Percentiles rank a stretch among this genome's conserved stretches.
phyloP scores from a whole-genome alignment of 306 rosid species.

The Neltuma alba region DNA sequence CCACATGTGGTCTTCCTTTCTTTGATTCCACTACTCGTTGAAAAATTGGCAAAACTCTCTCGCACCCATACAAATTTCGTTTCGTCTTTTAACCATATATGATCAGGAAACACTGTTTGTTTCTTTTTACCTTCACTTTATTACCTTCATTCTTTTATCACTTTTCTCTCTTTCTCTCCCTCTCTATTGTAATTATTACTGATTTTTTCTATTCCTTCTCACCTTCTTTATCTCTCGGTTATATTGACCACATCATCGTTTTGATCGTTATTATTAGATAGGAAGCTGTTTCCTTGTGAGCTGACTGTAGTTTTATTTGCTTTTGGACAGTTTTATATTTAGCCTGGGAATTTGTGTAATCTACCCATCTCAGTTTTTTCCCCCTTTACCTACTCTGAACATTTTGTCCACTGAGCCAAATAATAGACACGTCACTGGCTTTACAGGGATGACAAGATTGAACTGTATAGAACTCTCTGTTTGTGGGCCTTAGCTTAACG shows the following conservation, averaged over 20 bases:
- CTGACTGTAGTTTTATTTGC: background rate
- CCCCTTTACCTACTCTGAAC: background rate
- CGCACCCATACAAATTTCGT: background rate
- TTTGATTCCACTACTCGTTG: constrained; percentile 8
- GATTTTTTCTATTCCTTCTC: background rate
- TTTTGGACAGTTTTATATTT: background rate
- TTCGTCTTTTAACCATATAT: background rate
- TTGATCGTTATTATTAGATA: background rate
- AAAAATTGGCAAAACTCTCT: background rate
- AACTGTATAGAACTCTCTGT: background rate
- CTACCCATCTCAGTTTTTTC: background rate
- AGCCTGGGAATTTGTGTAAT: background rate
- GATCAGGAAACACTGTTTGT: background rate
- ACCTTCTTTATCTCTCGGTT: background rate
- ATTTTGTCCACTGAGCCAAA: background rate
- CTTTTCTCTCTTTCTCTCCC: background rate
- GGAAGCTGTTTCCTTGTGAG: background rate
- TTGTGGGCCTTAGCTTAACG: constrained; percentile 30
- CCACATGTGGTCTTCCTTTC: constrained; percentile 5
- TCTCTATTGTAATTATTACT: background rate
- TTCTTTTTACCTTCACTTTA: background rate
- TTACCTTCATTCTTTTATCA: background rate
- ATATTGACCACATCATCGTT: constrained; percentile 11
- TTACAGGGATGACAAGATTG: constrained; percentile 6
- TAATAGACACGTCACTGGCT: background rate